These are phyloP conservation scores for Fusarium pseudograminearum DNA, from an alignment of 2,329 filamentous ascomycete genomes.

Conservation along the genomic window DNA sequence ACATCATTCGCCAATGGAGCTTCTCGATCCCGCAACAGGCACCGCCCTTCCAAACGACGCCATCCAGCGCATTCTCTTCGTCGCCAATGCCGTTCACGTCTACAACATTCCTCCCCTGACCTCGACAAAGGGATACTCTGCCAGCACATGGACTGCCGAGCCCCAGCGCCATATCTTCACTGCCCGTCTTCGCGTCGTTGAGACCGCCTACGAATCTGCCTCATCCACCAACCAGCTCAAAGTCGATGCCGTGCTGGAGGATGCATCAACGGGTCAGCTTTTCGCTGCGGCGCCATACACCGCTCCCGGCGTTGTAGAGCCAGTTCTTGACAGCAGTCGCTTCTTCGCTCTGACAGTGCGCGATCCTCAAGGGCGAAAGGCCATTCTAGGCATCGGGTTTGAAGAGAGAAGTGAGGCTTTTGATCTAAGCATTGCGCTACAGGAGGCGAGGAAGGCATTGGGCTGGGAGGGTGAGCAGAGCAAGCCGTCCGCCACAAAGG, in stretches of 20 bases:
- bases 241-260: slow-evolving; percentile 83
- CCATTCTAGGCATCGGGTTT: slow-evolving; percentile 85
- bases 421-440: slow-evolving; percentile 83
- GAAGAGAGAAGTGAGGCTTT: slow-evolving; percentile 89
- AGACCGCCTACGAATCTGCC: slow-evolving; percentile 70
- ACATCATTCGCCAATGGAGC: slow-evolving; percentile 62
- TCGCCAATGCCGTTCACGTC: slow-evolving; percentile 80
- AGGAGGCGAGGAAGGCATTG: slow-evolving; percentile 79
- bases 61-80: slow-evolving; percentile 87
- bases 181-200: slow-evolving; percentile 81
- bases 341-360: slow-evolving; percentile 89
- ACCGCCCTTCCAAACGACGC: slow-evolving; percentile 76
- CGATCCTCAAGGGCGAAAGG: slow-evolving; percentile 79
- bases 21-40: slow-evolving; percentile 78
- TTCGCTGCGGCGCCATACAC: slow-evolving; percentile 89
- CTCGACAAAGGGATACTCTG: slow-evolving; percentile 82
- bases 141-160: slow-evolving; percentile 79
- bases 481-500: slow-evolving; percentile 53
- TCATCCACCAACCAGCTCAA: slow-evolving; percentile 68
- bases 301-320: slow-evolving; percentile 73
- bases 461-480: slow-evolving; percentile 64
- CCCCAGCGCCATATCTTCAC: slow-evolving; percentile 85
- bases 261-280: slow-evolving; percentile 76
- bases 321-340: slow-evolving; percentile 80
- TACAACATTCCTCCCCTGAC: slow-evolving; percentile 87